A percentile compares a stretch with the other conserved stretches of the same genome.
Conservation (phyloP, 2,329 filamentous ascomycete species). For the Ophiobolus disseminans region DNA sequence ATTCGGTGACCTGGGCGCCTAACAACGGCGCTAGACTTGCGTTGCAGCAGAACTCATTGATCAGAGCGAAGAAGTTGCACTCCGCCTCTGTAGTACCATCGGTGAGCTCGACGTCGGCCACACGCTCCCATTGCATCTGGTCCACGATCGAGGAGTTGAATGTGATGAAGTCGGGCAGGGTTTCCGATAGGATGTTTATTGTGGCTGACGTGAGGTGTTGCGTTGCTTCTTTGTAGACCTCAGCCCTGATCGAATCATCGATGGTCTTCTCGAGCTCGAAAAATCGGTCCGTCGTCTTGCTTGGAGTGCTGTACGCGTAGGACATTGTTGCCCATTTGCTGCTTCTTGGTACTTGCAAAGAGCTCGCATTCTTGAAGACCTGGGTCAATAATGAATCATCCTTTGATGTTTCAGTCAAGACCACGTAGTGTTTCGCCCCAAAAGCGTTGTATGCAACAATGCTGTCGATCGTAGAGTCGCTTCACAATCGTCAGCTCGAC, state of each 20-base stretch:
- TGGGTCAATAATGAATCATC: slow-evolving; percentile 51
- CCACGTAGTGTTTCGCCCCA: slow-evolving; percentile 58
- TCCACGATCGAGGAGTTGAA: slow-evolving; percentile 67
- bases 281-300: slow-evolving; percentile 24
- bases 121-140: slow-evolving; percentile 68
- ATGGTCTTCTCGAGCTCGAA: slow-evolving; percentile 39
- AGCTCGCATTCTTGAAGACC: slow-evolving; percentile 26
- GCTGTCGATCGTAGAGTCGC: slow-evolving; percentile 47
- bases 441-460: slow-evolving; percentile 60
- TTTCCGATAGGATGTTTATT: slow-evolving; percentile 41
- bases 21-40: slow-evolving; percentile 57
- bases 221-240: slow-evolving; percentile 58
- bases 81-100: slow-evolving; percentile 58
- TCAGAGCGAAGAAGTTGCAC: slow-evolving; percentile 51
- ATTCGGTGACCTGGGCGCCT: slow-evolving; percentile 61
- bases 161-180: slow-evolving; percentile 64
- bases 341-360: slow-evolving; percentile 27
- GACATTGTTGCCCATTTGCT: slow-evolving; percentile 27
- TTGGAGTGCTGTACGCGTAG: slow-evolving; percentile 42
- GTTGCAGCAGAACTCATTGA: slow-evolving; percentile 65
- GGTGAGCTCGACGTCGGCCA: slow-evolving; percentile 54
- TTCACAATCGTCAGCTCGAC: slow-evolving; percentile 18
- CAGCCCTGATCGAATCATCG: slow-evolving; percentile 41
- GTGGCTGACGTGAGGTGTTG: slow-evolving; percentile 46
- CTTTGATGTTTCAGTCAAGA: slow-evolving; percentile 51